A percentile compares a stretch with the other conserved stretches of the same genome.
Evolutionary conservation across 305 asterid species (phyloP).

Genomic region (Andrographis paniculata): DNA sequence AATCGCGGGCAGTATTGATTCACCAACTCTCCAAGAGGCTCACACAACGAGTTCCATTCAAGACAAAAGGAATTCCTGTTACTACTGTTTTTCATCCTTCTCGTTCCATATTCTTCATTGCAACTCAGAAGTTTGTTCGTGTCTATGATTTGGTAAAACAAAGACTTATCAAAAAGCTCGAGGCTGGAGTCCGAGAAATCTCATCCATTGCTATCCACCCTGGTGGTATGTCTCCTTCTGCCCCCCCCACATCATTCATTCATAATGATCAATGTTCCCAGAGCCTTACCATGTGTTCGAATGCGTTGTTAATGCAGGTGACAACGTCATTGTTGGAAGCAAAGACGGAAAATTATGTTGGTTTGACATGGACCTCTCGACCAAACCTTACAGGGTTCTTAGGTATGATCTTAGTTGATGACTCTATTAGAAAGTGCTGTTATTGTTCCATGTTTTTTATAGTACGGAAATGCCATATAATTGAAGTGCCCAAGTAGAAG

Average conservation of each 20-base stretch:
- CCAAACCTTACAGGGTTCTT: conserved; percentile 80
- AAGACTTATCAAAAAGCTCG: conserved; percentile 77
- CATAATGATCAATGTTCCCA: background rate
- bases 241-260: background rate
- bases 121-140: conserved; percentile 74
- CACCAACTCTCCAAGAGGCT: conserved; percentile 70
- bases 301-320: conserved; percentile 52
- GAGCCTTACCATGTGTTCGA: conserved; percentile 8
- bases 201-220: conserved; percentile 90
- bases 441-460: background rate
- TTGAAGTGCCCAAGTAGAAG: no score
- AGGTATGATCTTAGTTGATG: conserved; percentile 37
- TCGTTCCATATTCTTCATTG: conserved; percentile 71
- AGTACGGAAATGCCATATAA: background rate
- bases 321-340: conserved; percentile 86
- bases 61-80: conserved; percentile 86
- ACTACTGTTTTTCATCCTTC: conserved; percentile 84
- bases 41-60: conserved; percentile 77
- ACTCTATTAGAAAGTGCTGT: conserved; percentile 4
- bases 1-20: conserved; percentile 71
- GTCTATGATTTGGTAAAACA: conserved; percentile 82
- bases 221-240: conserved; percentile 43
- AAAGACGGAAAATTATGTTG: conserved; percentile 93
- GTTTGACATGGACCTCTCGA: conserved; percentile 99
- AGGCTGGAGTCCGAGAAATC: conserved; percentile 80